Evolutionary conservation across 2,329 filamentous ascomycete species (phyloP).

Genomic region (Podosphaera leucotricha): DNA sequence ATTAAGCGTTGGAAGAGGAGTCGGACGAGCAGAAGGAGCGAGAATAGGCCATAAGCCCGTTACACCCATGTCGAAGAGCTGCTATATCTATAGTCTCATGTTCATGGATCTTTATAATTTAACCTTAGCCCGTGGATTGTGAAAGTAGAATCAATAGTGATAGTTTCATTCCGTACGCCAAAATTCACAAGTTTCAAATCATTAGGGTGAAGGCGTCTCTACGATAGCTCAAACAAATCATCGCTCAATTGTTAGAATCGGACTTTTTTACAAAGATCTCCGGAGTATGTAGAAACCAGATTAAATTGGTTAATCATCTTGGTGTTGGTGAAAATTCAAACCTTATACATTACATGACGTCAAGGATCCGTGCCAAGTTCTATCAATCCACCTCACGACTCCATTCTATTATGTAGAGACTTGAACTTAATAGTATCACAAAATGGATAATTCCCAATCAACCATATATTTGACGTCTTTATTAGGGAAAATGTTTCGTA

Average conservation of each 20-base stretch:
- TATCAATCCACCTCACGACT: too few relatives aligned
- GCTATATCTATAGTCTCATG: neutral
- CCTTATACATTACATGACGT: too few relatives aligned
- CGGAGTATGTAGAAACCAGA: too few relatives aligned
- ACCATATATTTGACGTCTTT: conserved; percentile 30
- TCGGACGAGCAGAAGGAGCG: conserved; percentile 82
- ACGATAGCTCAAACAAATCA: neutral
- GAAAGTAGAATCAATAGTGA: neutral
- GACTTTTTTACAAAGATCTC: too few relatives aligned
- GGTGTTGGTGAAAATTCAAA: too few relatives aligned
- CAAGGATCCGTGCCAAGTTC: too few relatives aligned
- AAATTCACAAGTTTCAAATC: neutral
- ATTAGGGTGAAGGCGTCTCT: neutral
- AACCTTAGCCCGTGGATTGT: neutral
- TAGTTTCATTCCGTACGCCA: neutral
- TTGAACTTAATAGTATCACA: neutral
- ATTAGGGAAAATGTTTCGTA: conserved; percentile 54
- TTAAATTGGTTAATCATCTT: too few relatives aligned
- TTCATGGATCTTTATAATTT: neutral
- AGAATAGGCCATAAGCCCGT: conserved; percentile 94
- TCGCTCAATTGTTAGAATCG: neutral
- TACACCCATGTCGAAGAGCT: conserved; percentile 52
- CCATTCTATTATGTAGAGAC: too few relatives aligned
- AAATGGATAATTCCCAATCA: neutral
- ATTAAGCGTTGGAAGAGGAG: conserved; percentile 89